Evolutionary conservation across 176 grass and related monocot genomes (phyloP).

Genomic region (Oryza nivara): DNA sequence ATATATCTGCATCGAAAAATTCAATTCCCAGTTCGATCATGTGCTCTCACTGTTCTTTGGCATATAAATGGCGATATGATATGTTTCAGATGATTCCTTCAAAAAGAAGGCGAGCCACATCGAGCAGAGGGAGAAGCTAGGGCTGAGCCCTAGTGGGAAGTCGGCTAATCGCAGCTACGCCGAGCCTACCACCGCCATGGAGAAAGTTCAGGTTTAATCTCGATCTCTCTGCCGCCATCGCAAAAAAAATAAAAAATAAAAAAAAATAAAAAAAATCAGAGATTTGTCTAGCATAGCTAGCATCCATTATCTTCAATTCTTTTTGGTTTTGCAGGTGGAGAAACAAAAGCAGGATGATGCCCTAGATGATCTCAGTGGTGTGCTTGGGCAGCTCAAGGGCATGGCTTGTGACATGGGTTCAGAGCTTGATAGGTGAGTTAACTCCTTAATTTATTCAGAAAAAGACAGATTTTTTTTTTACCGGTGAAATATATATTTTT

Average conservation of each 20-base stretch:
- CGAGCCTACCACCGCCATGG: conserved; percentile 57
- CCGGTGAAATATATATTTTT: no score
- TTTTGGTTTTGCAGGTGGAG: conserved; percentile 52
- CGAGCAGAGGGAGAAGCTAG: conserved; percentile 79
- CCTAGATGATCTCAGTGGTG: conserved; percentile 71
- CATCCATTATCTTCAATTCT: background rate
- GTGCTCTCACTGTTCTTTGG: background rate
- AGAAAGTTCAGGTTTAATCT: conserved; percentile 78
- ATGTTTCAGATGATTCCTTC: conserved; percentile 61
- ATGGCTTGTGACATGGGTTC: conserved; percentile 84
- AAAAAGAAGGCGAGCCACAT: conserved; percentile 61
- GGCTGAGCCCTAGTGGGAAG: conserved; percentile 57
- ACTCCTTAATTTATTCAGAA: background rate
- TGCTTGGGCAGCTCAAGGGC: conserved; percentile 78
- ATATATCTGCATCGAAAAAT: background rate
- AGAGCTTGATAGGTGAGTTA: conserved; percentile 63
- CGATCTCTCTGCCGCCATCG: background rate
- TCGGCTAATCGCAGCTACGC: conserved; percentile 40
- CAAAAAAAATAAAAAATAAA: no score
- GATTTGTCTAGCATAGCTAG: background rate
- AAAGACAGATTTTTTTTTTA: background rate
- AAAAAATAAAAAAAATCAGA: no score
- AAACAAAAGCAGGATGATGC: conserved; percentile 77
- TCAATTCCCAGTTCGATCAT: background rate
- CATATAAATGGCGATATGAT: background rate